Conservation (phyloP, 495 filamentous ascomycete genomes). For the Hyaloscypha bicolor region DNA sequence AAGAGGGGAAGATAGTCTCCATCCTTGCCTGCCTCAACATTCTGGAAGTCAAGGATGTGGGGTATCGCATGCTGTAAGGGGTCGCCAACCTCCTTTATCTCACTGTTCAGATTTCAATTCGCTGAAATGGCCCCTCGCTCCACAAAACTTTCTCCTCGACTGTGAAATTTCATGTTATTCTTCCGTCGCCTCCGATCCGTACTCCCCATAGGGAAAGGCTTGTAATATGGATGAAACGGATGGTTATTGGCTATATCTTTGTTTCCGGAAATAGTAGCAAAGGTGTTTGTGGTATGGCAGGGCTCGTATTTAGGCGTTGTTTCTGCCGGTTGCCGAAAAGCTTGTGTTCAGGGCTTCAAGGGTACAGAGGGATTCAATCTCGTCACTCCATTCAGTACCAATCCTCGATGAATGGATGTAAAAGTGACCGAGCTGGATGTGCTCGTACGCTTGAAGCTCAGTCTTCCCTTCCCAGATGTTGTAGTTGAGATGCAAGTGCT, state of each 20-base stretch:
- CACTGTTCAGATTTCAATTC: background rate
- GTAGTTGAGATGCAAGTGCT: background rate
- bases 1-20: background rate
- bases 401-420: too few relatives aligned
- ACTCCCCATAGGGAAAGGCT: background rate
- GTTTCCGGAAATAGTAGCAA: background rate
- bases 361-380: background rate
- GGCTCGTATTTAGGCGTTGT: background rate
- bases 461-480: background rate
- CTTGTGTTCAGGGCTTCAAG: background rate
- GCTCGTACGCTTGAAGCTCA: background rate
- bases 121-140: background rate
- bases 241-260: background rate
- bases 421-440: background rate
- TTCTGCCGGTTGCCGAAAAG: background rate
- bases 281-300: background rate
- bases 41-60: background rate
- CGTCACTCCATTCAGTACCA: background rate
- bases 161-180: background rate
- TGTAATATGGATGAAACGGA: constrained; percentile 6
- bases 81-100: background rate
- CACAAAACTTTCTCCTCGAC: background rate
- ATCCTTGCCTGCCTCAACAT: background rate
- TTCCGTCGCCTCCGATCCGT: background rate
- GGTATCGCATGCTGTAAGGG: background rate